Conservation (phyloP, 495 filamentous ascomycete species). For the Aspergillus saccharolyticus region DNA sequence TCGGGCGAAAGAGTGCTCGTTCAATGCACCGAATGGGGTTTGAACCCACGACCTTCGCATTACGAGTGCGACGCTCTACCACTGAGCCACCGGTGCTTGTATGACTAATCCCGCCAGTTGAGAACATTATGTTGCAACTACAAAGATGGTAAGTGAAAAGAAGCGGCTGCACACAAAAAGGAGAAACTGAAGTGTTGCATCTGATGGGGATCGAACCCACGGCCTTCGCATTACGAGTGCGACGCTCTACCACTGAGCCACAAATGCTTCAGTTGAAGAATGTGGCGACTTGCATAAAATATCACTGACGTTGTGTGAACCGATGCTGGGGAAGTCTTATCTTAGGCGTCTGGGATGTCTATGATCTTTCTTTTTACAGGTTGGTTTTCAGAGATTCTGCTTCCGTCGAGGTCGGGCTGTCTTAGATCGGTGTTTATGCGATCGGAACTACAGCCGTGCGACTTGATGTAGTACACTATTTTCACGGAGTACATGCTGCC, state of each 20-base stretch:
- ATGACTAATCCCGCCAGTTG: background rate
- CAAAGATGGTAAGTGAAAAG: background rate
- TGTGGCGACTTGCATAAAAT: no score
- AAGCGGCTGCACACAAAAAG: background rate
- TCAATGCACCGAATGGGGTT: background rate
- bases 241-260: background rate
- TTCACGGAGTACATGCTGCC: no score
- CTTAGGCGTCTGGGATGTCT: no score
- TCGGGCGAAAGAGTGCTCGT: background rate
- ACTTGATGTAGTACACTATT: no score
- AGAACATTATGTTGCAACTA: background rate
- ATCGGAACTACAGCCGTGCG: no score
- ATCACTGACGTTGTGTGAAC: no score
- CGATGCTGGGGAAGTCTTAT: no score
- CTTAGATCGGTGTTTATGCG: no score
- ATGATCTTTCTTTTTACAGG: no score
- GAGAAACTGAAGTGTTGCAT: background rate
- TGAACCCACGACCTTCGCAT: background rate
- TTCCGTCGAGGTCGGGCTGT: no score
- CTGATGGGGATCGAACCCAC: background rate
- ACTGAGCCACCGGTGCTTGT: background rate
- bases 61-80: background rate
- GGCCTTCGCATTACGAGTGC: background rate
- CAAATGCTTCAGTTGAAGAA: background rate
- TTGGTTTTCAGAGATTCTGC: no score